Evolutionary conservation across 768 basidiomycete genomes (phyloP).

Genomic region (Tricholoma terreum): DNA sequence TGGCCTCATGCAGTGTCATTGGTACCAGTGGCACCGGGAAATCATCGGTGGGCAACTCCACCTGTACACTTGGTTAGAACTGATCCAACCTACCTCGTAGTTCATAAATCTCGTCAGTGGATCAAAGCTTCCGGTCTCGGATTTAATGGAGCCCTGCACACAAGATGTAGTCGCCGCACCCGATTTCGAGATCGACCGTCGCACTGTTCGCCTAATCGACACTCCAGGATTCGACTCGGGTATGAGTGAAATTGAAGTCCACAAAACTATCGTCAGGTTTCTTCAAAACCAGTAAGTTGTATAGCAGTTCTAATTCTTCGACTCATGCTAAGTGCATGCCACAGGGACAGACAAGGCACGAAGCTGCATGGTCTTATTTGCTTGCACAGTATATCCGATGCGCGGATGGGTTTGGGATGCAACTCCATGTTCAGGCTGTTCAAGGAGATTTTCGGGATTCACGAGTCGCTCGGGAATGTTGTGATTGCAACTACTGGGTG

Average conservation of each 20-base stretch:
- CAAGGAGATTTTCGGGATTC: slow-evolving; percentile 30
- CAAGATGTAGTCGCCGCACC: background rate
- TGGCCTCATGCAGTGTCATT: slow-evolving; percentile 1
- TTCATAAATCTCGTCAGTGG: slow-evolving; percentile 2
- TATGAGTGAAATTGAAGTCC: background rate
- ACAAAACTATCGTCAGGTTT: background rate
- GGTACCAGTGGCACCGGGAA: background rate
- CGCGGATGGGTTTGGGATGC: slow-evolving; percentile 17
- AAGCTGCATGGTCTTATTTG: slow-evolving; percentile 37
- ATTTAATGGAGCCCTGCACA: background rate
- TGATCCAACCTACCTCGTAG: background rate
- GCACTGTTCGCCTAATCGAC: background rate
- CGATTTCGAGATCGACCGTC: background rate
- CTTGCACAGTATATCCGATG: slow-evolving; percentile 38
- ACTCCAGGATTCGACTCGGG: slow-evolving; percentile 2
- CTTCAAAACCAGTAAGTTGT: background rate
- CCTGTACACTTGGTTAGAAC: background rate
- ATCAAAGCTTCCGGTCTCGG: background rate
- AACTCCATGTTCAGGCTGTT: slow-evolving; percentile 27
- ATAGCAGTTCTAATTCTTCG: too few species aligned
- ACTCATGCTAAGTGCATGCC: too few species aligned
- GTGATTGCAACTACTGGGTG: slow-evolving; percentile 38
- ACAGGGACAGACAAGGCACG: background rate
- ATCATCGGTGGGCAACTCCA: background rate
- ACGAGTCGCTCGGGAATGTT: slow-evolving; percentile 24